Evolutionary conservation across 306 rosid species (phyloP).

Genomic region (Bauhinia variegata): DNA sequence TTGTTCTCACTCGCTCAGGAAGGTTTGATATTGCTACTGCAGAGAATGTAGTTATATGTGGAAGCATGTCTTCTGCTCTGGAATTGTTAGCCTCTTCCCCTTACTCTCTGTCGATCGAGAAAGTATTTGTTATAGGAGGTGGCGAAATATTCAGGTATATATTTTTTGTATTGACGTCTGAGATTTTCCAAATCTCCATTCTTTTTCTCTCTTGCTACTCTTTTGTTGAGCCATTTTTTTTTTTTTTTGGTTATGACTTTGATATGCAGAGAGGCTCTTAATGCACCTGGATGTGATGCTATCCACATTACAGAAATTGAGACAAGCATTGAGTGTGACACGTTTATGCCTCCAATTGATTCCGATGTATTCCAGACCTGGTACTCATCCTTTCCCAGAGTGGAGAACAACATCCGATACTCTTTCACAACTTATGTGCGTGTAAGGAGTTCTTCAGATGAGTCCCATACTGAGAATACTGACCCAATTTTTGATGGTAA

Average conservation of each 20-base stretch:
- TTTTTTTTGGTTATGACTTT: constrained; percentile 30
- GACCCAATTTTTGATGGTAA: constrained; percentile 42
- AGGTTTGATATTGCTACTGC: constrained; percentile 90
- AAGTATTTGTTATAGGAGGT: constrained; percentile 90
- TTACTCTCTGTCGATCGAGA: constrained; percentile 87
- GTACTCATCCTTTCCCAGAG: constrained; percentile 85
- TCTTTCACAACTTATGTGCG: constrained; percentile 82
- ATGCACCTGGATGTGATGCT: constrained; percentile 91
- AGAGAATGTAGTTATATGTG: constrained; percentile 89
- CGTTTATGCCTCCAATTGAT: constrained; percentile 76
- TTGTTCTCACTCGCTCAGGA: constrained; percentile 92
- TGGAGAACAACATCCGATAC: constrained; percentile 69
- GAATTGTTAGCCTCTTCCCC: constrained; percentile 90
- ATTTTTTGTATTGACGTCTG: background rate
- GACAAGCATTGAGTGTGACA: constrained; percentile 77
- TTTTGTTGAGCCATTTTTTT: constrained; percentile 24
- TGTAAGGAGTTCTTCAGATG: constrained; percentile 62
- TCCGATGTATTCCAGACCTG: constrained; percentile 79
- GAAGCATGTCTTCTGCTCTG: constrained; percentile 87
- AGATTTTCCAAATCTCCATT: background rate
- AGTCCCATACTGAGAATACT: constrained; percentile 49
- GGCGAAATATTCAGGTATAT: constrained; percentile 78
- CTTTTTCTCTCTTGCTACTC: constrained; percentile 16
- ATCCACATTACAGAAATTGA: constrained; percentile 84
- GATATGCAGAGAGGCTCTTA: constrained; percentile 78